These are phyloP conservation scores for Xylaria longipes DNA, from an alignment of 495 filamentous ascomycete species.

Conservation along the genomic window DNA sequence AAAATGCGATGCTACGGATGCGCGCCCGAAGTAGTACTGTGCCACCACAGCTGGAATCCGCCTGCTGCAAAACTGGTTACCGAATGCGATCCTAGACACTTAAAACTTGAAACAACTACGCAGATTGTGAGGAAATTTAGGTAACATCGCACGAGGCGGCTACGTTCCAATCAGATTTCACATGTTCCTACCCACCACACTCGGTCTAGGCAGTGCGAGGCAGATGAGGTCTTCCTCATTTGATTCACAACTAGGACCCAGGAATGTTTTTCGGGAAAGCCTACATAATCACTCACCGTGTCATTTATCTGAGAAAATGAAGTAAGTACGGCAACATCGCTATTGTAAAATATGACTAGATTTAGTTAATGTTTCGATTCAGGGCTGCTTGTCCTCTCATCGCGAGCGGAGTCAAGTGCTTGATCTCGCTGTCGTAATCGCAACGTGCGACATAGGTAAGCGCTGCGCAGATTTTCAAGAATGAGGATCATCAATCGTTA, in stretches of 20 bases:
- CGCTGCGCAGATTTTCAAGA: not conserved
- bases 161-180: constrained; percentile 9
- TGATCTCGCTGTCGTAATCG: not conserved
- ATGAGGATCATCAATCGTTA: not conserved
- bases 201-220: not conserved
- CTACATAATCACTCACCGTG: not conserved
- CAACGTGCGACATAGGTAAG: not conserved
- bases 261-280: not conserved
- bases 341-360: not conserved
- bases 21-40: constrained; percentile 10
- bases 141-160: constrained; percentile 9
- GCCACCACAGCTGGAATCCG: constrained; percentile 20
- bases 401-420: no score
- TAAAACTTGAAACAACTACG: constrained; percentile 17
- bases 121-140: not conserved
- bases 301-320: not conserved
- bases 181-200: not conserved
- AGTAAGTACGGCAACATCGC: not conserved
- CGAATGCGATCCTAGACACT: constrained; percentile 7
- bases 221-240: not conserved
- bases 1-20: constrained; percentile 4
- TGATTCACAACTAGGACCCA: not conserved
- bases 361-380: not conserved
- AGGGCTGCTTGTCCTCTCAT: not conserved
- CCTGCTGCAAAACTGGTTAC: constrained; percentile 8